Percentiles rank a stretch among this genome's conserved stretches.
Evolutionary conservation across 2,329 filamentous ascomycete species (phyloP).

Genomic region (Arthroderma sp.): DNA sequence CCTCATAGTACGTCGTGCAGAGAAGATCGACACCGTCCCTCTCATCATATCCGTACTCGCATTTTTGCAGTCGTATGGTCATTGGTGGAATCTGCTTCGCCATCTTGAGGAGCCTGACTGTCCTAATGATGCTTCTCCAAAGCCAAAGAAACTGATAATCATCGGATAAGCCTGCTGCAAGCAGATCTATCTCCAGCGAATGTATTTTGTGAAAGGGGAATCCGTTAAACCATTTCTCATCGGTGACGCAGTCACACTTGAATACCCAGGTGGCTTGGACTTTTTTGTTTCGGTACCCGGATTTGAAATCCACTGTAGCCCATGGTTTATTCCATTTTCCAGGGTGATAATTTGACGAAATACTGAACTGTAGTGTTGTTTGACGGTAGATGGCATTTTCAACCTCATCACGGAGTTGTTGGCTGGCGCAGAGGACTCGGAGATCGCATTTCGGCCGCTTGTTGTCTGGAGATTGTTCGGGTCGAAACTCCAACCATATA

Average conservation of each 20-base stretch:
- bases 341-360: not conserved
- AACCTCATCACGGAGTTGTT: not conserved
- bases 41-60: not conserved
- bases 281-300: not conserved
- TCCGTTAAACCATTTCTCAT: not conserved
- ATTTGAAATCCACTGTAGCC: not conserved
- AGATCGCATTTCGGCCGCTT: not conserved
- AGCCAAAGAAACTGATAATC: not conserved
- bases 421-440: not conserved
- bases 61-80: not conserved
- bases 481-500: slow-evolving; percentile 1
- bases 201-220: not conserved
- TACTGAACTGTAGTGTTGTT: not conserved
- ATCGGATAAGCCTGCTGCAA: not conserved
- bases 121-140: not conserved
- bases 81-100: not conserved
- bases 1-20: not conserved
- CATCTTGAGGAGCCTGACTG: not conserved
- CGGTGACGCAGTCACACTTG: not conserved
- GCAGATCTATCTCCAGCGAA: not conserved
- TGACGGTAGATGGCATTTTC: not conserved
- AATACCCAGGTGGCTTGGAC: not conserved
- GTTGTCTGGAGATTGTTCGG: not conserved
- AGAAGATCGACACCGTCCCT: not conserved
- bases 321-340: not conserved